Base-by-base conservation (phyloP, 1,139 yeast genomes). In the Diutina catenulata region DNA sequence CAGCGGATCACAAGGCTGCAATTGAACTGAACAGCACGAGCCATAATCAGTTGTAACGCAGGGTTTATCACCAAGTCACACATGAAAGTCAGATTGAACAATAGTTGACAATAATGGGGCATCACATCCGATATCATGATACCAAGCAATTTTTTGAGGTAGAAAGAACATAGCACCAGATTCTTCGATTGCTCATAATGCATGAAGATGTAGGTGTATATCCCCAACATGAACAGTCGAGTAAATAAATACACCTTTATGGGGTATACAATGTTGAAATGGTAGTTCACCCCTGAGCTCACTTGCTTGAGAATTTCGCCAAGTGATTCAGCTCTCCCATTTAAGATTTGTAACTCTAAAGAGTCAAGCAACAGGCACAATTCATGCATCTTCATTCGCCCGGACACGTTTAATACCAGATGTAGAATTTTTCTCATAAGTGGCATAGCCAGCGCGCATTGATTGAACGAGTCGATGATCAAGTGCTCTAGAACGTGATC, bases 61-160 rank as follows among this genome's bases (percentile, higher is more conserved):
- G 75, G 75, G 31, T 68, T 64, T 10, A 70, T 45, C 5, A 62
- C 44, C 51, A 63, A 54, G 42, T 69, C 74, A 41, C 65, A 62
- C 21, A 55, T 20, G 5, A 14, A 13, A 3, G 39, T 52, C 51
- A n/a, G 53, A 35, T 55, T 54, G 33, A 43, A 41, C 36, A 63
- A 48, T 33, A 66, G 48, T n/a, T 54, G 53, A 39, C 49, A 45
- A 37, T 53, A 49, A 14, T 49, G 50, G 3, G 66, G 65, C 14
- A 61, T 40, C 38, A 62, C 48, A 22, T 60, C 66, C 7, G 53
- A 45, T 36, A 51, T 45, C 5, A 47, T 37, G 3, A 51, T 47
- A 1, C 54, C 40, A 15, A 59, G 37, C 3, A 58, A 41, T 39
- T 64, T 64, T 28, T 56, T 53, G 29, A 50, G 48, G 42, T 57